Base-by-base conservation (phyloP, 1,139 yeast species). In the Nakaseomyces nivariensis region DNA sequence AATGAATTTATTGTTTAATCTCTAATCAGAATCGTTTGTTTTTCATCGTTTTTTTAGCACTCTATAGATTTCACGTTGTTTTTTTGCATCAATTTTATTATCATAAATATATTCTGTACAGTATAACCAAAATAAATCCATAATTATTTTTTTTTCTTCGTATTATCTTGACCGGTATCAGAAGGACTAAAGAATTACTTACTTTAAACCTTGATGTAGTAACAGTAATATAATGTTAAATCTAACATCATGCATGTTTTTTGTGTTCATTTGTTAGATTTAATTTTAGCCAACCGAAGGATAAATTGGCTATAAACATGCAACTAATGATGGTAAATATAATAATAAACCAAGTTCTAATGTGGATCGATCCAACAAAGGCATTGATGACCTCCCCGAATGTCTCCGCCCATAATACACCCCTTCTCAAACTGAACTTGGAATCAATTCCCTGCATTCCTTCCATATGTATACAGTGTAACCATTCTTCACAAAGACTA, bases 351-450 rank as follows among this genome's bases (percentile, higher is more conserved):
- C 80, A 72, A 17, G 83, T 78, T 59, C 81, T 77, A 36, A 74
- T 61, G 3, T 85, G 81, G 44, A 85, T 73, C 0, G 86, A 85
- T 55, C 82, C 85, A 22, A 82, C 71, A 52, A 83, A 72, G 0
- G 83, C 74, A 57, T 82, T 82, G n/a, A 82, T 54, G 9, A 82
- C 71, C 51, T 78, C 68, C 0, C 88, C 89, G 2, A 83, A 57
- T 0, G 84, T 79, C 52, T 79, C 79, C 0, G 87, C 86, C 63
- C 82, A 76, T 11, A 82, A 71, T 52, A 72, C 72, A 5, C 82
- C 75, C 8, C 63, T 6, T 29, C n/a, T 41, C 4, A 27, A 8
- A 27, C 34, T 41, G 25, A 41, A 58, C 69, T 67, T 61, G 69
- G 62, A 53, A 42, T 61, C 61, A 3, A 82, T 78, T 11, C 46